phyloP scores from a whole-genome alignment of 2,329 filamentous ascomycete species.

The Clonostachys rosea region DNA sequence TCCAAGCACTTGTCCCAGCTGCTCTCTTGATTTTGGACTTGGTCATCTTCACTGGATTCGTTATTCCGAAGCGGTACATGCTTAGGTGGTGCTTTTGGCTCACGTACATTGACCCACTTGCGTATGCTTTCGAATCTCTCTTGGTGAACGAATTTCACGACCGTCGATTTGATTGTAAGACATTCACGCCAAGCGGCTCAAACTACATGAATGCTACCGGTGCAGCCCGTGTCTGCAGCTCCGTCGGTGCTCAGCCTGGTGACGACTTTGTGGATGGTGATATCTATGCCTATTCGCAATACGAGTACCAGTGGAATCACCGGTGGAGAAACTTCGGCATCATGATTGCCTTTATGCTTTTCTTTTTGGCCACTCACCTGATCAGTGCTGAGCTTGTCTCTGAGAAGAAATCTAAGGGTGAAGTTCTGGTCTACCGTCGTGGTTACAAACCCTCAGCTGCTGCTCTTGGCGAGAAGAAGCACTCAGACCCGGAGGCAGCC shows the following conservation, averaged over 20 bases:
- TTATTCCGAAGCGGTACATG: conserved; percentile 65
- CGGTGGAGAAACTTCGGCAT: conserved; percentile 72
- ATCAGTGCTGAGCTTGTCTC: conserved; percentile 62
- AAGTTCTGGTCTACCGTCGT: conserved; percentile 70
- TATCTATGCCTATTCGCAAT: conserved; percentile 47
- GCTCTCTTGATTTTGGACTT: conserved; percentile 60
- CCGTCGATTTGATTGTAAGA: conserved; percentile 50
- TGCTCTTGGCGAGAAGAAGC: conserved; percentile 24
- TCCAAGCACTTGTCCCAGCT: conserved; percentile 57
- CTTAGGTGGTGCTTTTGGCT: conserved; percentile 79
- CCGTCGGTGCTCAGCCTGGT: conserved; percentile 54
- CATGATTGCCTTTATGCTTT: conserved; percentile 58
- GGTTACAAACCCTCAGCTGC: conserved; percentile 55
- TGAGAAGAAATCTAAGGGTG: conserved; percentile 67
- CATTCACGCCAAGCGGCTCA: conserved; percentile 33
- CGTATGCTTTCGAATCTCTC: conserved; percentile 75
- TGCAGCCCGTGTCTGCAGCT: conserved; percentile 49
- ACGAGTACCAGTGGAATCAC: conserved; percentile 52
- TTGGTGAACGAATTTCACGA: conserved; percentile 79
- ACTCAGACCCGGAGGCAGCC: conserved; percentile 54
- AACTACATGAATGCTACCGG: conserved; percentile 16
- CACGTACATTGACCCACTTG: conserved; percentile 74
- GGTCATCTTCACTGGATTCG: conserved; percentile 68
- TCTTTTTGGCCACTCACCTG: conserved; percentile 59
- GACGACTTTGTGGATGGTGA: conserved; percentile 49